A percentile compares a stretch with the other conserved stretches of the same genome.
These are phyloP conservation scores for Allium sativum DNA, from an alignment of 106 monocot species.

Conservation along the genomic window DNA sequence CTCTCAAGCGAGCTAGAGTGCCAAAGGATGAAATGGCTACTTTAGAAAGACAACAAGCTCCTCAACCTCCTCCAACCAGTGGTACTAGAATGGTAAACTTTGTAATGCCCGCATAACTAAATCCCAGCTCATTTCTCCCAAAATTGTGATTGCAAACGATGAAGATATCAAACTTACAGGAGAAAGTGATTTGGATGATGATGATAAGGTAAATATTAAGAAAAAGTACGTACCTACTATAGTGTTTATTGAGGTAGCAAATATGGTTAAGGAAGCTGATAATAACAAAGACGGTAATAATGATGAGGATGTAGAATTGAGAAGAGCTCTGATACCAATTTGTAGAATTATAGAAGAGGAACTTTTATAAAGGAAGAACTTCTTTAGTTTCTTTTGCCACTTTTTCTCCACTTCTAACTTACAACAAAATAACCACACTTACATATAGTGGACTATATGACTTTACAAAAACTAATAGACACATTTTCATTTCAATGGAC, in stretches of 20 bases:
- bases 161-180: conserved; percentile 95
- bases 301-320: no score
- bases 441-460: no score
- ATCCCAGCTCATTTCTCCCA: conserved; percentile 38
- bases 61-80: conserved; percentile 21
- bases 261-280: conserved; percentile 16
- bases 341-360: no score
- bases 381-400: no score
- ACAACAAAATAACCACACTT: no score
- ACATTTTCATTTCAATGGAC: no score
- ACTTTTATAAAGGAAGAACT: no score
- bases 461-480: no score
- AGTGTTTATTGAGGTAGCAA: conserved; percentile 84
- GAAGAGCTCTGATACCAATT: no score
- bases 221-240: conserved; percentile 68
- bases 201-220: conserved; percentile 61
- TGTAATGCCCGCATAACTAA: conserved; percentile 65
- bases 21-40: conserved; percentile 82
- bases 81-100: conserved; percentile 47
- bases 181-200: conserved; percentile 43
- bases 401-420: no score
- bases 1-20: conserved; percentile 40
- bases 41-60: conserved; percentile 64
- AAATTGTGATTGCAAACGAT: conserved; percentile 28
- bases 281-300: conserved; percentile 22